phyloP scores from a whole-genome alignment of 306 rosid species.

The Cucumis melo region DNA sequence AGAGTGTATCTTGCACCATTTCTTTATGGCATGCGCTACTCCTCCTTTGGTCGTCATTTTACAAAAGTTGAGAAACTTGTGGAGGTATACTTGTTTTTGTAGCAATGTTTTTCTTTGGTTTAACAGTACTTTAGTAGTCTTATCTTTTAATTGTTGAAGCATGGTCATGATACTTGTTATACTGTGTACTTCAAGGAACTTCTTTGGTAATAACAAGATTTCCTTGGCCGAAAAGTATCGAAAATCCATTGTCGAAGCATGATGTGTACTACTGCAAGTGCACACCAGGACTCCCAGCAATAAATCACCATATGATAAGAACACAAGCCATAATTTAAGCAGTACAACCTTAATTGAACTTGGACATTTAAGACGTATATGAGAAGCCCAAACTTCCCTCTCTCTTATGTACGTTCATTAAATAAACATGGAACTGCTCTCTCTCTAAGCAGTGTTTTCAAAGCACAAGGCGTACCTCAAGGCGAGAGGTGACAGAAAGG shows the following conservation, averaged over 20 bases:
- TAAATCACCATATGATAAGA: no score
- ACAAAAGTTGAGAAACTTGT: conserved; percentile 70
- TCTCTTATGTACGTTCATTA: not conserved
- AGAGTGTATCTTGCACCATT: conserved; percentile 72
- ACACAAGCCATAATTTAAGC: not conserved
- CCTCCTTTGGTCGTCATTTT: conserved; percentile 90
- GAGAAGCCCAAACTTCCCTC: not conserved
- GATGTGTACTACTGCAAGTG: not conserved
- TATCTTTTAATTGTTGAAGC: not conserved
- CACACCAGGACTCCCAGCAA: not conserved
- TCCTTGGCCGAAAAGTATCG: not conserved
- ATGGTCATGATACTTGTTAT: not conserved
- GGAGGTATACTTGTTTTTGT: conserved; percentile 37
- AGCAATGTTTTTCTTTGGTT: not conserved
- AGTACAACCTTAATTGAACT: not conserved
- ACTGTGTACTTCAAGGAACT: not conserved
- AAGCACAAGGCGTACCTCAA: no score
- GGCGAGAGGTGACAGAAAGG: not conserved
- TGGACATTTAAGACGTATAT: not conserved
- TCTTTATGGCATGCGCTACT: conserved; percentile 69
- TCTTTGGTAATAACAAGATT: not conserved
- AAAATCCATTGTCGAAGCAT: not conserved
- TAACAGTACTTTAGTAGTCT: not conserved
- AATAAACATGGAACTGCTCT: not conserved
- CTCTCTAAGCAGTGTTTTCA: no score